Evolutionary conservation across 2,329 filamentous ascomycete species (phyloP), one percentile per base, ranked within the genome.

Genomic region (Rhinocladiella mackenziei): DNA sequence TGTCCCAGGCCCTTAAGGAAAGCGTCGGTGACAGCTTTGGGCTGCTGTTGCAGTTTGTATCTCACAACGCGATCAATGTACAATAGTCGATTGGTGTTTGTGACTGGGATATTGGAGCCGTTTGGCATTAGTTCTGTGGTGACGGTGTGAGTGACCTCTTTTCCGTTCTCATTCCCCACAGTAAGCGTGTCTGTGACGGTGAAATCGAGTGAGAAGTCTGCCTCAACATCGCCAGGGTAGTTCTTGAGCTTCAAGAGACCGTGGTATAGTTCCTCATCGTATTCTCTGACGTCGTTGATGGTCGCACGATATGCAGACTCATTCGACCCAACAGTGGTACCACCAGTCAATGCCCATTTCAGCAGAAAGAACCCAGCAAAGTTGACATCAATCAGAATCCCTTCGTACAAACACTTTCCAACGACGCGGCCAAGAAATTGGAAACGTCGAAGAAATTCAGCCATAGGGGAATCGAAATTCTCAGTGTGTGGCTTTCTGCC

Each of bases 381-480:
- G 38, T 81, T 81, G 48, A 96, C 83, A 64, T 98, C 89, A 34
- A 97, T 83, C 2, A 98, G 75, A 32, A 98, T 97, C 1, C 89
- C 89, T 68, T 98, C 92, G 61, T 98, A 98, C 59, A 98, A 73
- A 65, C 92, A 98, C 63, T 98, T 98, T 8, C 92, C 92, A 18
- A 98, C 83, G 19, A 98, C 79, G 3, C 92, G 84, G 1, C 92
- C 92, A 0, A 97, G 72, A 55, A 98, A 98, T 60, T 97, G 89
- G 60, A 88, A 97, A 10, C 82, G 79, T 50, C 77, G 78, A 4
- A 92, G 70, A 11, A 92, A 65, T 19, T 81, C 75, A 3, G 67
- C 63, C 36, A 88, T 70, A 2, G 69, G 65, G 0, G 75, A 71
- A 40, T 73, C 75, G 70, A 77, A 86, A 17, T 77, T 73, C 3